phyloP scores from a whole-genome alignment of 345 rosid species.

The Carallia brachiata region DNA sequence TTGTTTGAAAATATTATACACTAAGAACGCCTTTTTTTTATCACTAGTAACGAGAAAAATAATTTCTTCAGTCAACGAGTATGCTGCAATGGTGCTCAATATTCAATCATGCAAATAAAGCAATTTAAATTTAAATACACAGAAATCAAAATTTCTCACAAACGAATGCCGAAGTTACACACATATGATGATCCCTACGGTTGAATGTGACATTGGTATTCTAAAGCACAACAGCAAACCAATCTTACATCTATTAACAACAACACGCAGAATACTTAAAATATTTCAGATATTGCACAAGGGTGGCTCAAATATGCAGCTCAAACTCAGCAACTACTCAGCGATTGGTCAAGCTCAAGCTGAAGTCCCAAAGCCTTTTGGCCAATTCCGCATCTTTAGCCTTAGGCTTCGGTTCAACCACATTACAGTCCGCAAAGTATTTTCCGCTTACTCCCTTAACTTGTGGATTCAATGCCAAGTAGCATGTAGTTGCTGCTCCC shows the following conservation, averaged over 20 bases:
- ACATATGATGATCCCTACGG: background rate
- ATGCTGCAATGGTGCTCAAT: no score
- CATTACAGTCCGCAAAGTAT: slow-evolving; percentile 52
- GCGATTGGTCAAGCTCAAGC: slow-evolving; percentile 25
- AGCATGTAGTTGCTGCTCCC: slow-evolving; percentile 84
- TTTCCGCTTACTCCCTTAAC: slow-evolving; percentile 50
- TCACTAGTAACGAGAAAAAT: no score
- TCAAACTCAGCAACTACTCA: slow-evolving; percentile 5
- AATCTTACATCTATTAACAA: background rate
- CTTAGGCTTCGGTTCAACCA: slow-evolving; percentile 35
- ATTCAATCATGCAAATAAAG: background rate
- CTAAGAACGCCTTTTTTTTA: no score
- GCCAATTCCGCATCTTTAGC: slow-evolving; percentile 48
- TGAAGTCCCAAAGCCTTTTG: slow-evolving; percentile 51
- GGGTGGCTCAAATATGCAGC: background rate
- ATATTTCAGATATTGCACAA: no score
- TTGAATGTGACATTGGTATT: background rate
- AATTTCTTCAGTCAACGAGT: no score
- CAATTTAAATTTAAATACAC: background rate
- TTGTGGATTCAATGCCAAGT: slow-evolving; percentile 62
- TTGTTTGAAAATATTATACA: no score
- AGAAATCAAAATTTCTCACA: background rate
- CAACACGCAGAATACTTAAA: background rate
- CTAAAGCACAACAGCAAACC: background rate
- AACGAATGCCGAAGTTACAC: no score